Conservation (phyloP, 1,139 yeast genomes). For the Nadsonia starkeyi-henricii region DNA sequence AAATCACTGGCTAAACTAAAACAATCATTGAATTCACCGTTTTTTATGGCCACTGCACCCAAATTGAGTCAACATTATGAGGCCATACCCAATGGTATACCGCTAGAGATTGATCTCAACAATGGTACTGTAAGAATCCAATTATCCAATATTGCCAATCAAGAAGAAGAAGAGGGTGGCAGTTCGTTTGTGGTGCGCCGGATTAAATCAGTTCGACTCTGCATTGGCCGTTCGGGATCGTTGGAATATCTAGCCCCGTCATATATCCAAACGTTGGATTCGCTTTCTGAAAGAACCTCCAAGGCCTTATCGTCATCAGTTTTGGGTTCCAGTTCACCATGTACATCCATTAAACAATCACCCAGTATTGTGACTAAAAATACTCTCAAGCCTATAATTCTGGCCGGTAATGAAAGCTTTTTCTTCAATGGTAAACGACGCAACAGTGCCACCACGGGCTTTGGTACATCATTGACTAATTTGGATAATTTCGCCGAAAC, state of each 20-base stretch:
- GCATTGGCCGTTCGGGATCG: conserved; percentile 21
- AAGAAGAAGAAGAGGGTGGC: conserved; percentile 4
- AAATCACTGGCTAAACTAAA: background rate
- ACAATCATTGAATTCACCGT: conserved; percentile 1
- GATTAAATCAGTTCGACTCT: conserved; percentile 13
- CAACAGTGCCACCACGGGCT: too few relatives aligned
- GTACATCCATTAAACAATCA: conserved; percentile 5
- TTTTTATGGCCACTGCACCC: background rate
- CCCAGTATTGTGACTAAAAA: conserved; percentile 5
- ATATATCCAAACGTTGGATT: conserved; percentile 2
- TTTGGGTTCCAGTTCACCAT: conserved; percentile 1
- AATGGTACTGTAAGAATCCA: conserved; percentile 11
- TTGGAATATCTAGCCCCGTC: conserved; percentile 13
- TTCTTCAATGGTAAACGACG: background rate
- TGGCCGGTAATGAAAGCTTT: background rate
- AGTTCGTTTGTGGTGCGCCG: conserved; percentile 9
- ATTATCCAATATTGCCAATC: conserved; percentile 14
- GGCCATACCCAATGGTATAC: conserved; percentile 10
- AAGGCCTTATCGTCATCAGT: background rate
- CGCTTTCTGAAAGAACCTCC: background rate
- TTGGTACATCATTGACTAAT: background rate
- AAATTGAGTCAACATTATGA: conserved; percentile 1
- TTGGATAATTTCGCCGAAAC: background rate
- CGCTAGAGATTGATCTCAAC: conserved; percentile 19
- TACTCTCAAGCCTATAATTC: conserved; percentile 2